Base-by-base conservation (phyloP, 257 asterid genomes). In the Gentiana macrophylla region DNA sequence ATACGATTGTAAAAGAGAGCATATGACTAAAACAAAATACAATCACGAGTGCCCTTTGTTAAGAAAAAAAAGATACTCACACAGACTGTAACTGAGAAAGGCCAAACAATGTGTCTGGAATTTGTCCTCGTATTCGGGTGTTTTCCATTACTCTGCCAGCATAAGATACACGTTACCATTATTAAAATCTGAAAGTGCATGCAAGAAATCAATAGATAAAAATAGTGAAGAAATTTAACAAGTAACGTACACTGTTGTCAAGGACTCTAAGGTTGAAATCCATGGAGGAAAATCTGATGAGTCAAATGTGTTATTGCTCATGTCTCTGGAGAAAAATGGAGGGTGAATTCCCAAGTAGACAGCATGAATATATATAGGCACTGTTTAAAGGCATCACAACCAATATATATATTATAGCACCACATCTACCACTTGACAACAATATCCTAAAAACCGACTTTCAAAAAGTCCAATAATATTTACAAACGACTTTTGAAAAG, bases 281-380 rank as follows among this genome's bases (percentile, higher is more conserved):
- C 72, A 71, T 43, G 45, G 38, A 5, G 72, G 77, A 59, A 71
- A 38, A 57, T 48, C 60, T 48, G 69, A 60, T 48, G 68, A 52
- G 49, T 32, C 55, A 55, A 71, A 71, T 56, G 69, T 56, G 59
- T 71, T 71, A 62, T 71, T 66, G 67, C 77, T 71, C 69, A 66
- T 12, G 15, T 55, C 15, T 33, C 12, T 34, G 55, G 46, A 44
- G 56, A 43, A 43, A 12, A 60, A 49, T 10, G 32, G 53, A 55
- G 62, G 64, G 41, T 38, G 41, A 43, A 45, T 50, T 32, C 34
- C 8, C 0, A 4, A 10, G 5, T 37, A 4, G 35, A 55, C 35
- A 38, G 10, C 49, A 55, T 38, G n/a, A 55, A 55, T 55, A 15
- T 55, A 35, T 37, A 24, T 24, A 24, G 24, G 24, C 24, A 24